Evolutionary conservation across 2,329 filamentous ascomycete species (phyloP), one percentile per base, ranked within the genome.

Genomic region (Fusarium devonianum): DNA sequence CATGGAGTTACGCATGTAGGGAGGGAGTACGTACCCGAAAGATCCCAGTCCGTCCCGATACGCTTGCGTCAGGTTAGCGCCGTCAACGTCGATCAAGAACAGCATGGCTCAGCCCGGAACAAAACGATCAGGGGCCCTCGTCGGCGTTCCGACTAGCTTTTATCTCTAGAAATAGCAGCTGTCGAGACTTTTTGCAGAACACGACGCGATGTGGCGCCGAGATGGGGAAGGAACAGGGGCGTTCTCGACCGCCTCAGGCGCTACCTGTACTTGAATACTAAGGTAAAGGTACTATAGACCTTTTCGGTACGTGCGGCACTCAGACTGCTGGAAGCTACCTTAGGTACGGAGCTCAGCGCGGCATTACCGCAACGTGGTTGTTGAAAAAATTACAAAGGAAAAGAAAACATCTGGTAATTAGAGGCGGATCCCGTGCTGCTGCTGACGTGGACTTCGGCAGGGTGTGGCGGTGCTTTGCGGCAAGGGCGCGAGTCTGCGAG

Each of bases 71-170:
- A 25, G 22, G 9, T 58, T 54, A 51, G 56, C 56, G 56, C 57
- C 45, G 60, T 49, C 32, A 12, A 35, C 28, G 57, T 41, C 57
- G 53, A 60, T 60, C 56, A 60, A 53, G 56, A 50, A 60, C 57
- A 48, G 33, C 55, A 42, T 34, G n/a, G 11, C 10, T n/a, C 9
- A 25, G 23, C 12, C 12, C 9, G 23, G 23, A 25, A 25, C 5
- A 10, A 25, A n/a, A n/a, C n/a, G n/a, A n/a, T n/a, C n/a, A n/a
- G n/a, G n/a, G n/a, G n/a, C n/a, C n/a, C n/a, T n/a, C n/a, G n/a
- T n/a, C n/a, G n/a, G n/a, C n/a, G n/a, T n/a, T n/a, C n/a, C n/a
- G n/a, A 28, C 17, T 19, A n/a, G 16, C 18, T 41, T 30, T 22
- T 30, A 16, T 12, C 26, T 18, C 6, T 21, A 13, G n/a, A n/a